These are phyloP conservation scores for Platanthera zijinensis DNA, from an alignment of 106 monocot genomes.

Conservation along the genomic window DNA sequence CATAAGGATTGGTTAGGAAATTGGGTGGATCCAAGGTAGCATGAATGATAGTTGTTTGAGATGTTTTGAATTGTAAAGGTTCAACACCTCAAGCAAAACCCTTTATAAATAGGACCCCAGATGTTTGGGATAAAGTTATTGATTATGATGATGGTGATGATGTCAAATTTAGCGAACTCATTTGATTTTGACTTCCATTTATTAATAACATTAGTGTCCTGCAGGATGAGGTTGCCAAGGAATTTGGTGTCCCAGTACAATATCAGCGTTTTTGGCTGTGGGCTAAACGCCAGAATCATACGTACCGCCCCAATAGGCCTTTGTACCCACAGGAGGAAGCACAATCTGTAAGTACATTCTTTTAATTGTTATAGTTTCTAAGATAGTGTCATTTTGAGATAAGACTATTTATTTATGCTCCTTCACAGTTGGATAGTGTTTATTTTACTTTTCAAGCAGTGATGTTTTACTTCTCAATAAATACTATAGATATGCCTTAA, in stretches of 20 bases:
- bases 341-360: constrained; percentile 65
- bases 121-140: too few species aligned
- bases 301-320: constrained; percentile 93
- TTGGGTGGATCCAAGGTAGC: too few species aligned
- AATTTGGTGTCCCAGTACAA: constrained; percentile 86
- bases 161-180: neutral
- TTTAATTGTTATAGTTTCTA: neutral
- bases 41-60: too few species aligned
- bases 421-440: neutral
- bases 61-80: too few species aligned
- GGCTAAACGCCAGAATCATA: constrained; percentile 99
- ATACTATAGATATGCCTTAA: neutral
- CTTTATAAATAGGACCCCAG: too few species aligned
- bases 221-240: constrained; percentile 97
- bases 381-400: neutral
- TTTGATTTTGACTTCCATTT: constrained; percentile 10
- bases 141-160: too few species aligned
- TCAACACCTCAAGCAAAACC: too few species aligned
- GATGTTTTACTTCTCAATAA: neutral
- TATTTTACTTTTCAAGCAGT: neutral
- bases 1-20: too few species aligned
- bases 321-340: constrained; percentile 75
- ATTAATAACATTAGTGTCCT: constrained; percentile 8
- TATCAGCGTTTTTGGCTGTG: constrained; percentile 93
- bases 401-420: neutral